Evolutionary conservation across 2,329 filamentous ascomycete species (phyloP).

Genomic region (Teratosphaeria epicoccoides): DNA sequence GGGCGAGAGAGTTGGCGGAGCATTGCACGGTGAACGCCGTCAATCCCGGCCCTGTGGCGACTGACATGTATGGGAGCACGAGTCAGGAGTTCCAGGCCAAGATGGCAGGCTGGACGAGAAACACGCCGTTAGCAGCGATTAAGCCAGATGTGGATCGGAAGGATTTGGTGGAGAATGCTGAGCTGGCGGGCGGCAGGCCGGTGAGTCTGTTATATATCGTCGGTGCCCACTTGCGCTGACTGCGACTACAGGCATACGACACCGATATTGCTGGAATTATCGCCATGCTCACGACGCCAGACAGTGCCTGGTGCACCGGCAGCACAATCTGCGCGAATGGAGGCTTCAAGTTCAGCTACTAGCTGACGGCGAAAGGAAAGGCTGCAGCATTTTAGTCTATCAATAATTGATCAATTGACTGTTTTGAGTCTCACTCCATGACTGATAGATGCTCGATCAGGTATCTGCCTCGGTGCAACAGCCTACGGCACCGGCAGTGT

Average conservation of each 20-base stretch:
- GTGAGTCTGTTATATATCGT: conserved; percentile 12
- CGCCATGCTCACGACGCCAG: conserved; percentile 61
- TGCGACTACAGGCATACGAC: conserved; percentile 43
- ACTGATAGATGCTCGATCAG: too few relatives aligned
- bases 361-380: too few relatives aligned
- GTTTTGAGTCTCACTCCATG: too few relatives aligned
- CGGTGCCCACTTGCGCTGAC: conserved; percentile 10
- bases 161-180: conserved; percentile 38
- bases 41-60: conserved; percentile 55
- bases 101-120: conserved; percentile 51
- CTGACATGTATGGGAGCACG: conserved; percentile 50
- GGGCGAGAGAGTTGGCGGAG: conserved; percentile 53
- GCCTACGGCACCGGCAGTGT: too few relatives aligned
- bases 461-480: too few relatives aligned
- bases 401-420: too few relatives aligned
- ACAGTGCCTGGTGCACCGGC: conserved; percentile 66
- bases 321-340: conserved; percentile 73
- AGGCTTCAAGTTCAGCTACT: conserved; percentile 51
- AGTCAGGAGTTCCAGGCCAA: conserved; percentile 47
- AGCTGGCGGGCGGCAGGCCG: conserved; percentile 44
- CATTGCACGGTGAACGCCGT: conserved; percentile 54
- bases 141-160: conserved; percentile 52
- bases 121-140: conserved; percentile 53
- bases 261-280: conserved; percentile 65
- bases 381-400: too few relatives aligned